Evolutionary conservation across 495 filamentous ascomycete species (phyloP), one percentile per base, ranked within the genome.

Genomic region (Parmelia sp.): DNA sequence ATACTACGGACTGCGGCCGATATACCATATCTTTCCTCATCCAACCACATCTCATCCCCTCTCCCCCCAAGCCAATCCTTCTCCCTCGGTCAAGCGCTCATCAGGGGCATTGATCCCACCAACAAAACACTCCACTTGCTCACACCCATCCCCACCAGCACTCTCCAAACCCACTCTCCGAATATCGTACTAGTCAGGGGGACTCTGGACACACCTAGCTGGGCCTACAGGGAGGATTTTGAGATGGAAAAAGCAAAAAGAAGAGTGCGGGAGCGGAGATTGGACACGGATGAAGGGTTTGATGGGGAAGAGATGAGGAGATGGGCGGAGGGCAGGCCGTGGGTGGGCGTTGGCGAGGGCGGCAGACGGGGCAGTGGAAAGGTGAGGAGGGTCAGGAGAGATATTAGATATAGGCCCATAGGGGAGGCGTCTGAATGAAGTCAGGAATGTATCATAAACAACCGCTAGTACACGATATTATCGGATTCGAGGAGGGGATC

Each of bases 121-220:
- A 67, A 73, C 4, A 72, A 72, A 12, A 71, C 71, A 37, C 63
- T 85, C 17, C 78, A 83, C 31, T 72, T 85, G 8, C 66, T 77
- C 19, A 83, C 80, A 0, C 79, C 81, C 29, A 77, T 85, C 49
- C 67, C 79, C 2, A 47, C 67, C n/a, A 69, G 68, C 10, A 65
- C 73, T 4, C 61, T 81, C 11, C 69, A 76, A 33, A 55, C 76
- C 37, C 74, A 74, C 0, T 71, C 77, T 27, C 60, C 70, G 10
- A 75, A 69, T 23, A 71, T 85, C 8, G 73, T 85, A 42, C 73
- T 86, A 2, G 81, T 84, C 12, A 74, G 82, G 33, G 83, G 83
- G 0, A 74, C 76, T 35, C 61, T 84, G 17, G 83, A 82, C 68
- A 80, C 75, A 45, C 81, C 81, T 3, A 79, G 79, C 37, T 82